Percentiles rank a stretch among this genome's conserved stretches.
Evolutionary conservation across 495 filamentous ascomycete species (phyloP).

Genomic region (Xylaria telfairii): DNA sequence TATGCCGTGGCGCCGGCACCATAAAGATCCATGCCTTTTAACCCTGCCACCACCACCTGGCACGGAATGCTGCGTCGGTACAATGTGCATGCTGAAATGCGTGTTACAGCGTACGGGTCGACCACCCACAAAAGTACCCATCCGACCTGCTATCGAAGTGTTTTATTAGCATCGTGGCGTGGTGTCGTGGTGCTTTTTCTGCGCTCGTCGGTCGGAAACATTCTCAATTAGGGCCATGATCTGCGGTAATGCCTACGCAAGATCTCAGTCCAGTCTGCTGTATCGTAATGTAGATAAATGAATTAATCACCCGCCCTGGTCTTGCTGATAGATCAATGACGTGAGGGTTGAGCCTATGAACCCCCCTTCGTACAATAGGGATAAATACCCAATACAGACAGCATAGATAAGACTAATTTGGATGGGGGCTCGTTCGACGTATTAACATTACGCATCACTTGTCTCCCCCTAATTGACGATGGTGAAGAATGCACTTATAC

Average conservation of each 20-base stretch:
- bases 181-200: slow-evolving; percentile 13
- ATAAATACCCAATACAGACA: not conserved
- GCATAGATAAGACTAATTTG: not conserved
- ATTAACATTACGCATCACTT: not conserved
- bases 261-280: not conserved
- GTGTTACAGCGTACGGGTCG: not conserved
- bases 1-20: slow-evolving; percentile 15
- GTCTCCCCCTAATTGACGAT: not conserved
- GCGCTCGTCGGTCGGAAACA: slow-evolving; percentile 4
- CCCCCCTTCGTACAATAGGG: not conserved
- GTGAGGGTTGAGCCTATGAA: not conserved
- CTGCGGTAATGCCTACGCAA: not conserved
- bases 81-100: not conserved
- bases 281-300: not conserved
- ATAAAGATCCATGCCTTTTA: not conserved
- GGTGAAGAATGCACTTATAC: not conserved
- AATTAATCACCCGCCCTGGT: not conserved
- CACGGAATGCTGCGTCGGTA: not conserved
- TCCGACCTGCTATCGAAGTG: slow-evolving; percentile 4
- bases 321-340: not conserved
- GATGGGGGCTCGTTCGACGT: not conserved
- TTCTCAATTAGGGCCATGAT: not conserved
- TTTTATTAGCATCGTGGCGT: slow-evolving; percentile 11
- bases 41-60: not conserved
- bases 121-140: not conserved